These are phyloP conservation scores for Larix kaempferi DNA, from an alignment of 75 land plant genomes.

Conservation along the genomic window DNA sequence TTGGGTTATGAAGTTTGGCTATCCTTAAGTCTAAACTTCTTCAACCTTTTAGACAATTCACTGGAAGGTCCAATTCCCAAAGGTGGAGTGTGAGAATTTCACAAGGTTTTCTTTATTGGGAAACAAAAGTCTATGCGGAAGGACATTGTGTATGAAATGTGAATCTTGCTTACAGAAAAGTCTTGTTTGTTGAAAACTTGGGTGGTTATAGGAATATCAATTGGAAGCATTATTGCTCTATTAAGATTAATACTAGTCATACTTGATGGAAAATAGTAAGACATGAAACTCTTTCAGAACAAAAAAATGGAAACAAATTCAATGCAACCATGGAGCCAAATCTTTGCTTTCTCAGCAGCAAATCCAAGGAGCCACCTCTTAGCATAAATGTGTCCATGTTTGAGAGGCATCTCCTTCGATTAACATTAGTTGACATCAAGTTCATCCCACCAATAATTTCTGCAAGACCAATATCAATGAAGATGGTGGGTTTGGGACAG, in stretches of 20 bases:
- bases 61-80: constrained; percentile 45
- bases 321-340: constrained; percentile 16
- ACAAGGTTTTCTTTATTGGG: constrained; percentile 27
- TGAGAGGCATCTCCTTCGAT: constrained; percentile 47
- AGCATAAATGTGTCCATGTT: constrained; percentile 58
- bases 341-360: constrained; percentile 12
- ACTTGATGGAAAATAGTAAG: constrained; percentile 22
- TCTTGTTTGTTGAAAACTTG: constrained; percentile 15
- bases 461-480: constrained; percentile 67
- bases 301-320: constrained; percentile 27
- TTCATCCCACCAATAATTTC: constrained; percentile 66
- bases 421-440: constrained; percentile 50
- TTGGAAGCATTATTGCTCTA: constrained; percentile 24
- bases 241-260: constrained; percentile 11
- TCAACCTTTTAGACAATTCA: constrained; percentile 33
- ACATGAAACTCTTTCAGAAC: constrained; percentile 9
- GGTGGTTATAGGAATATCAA: constrained; percentile 24
- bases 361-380: constrained; percentile 29
- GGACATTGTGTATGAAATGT: constrained; percentile 20
- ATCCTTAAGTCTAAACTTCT: constrained; percentile 12
- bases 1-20: too few species aligned
- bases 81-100: constrained; percentile 34
- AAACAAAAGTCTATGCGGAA: constrained; percentile 7
- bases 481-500: constrained; percentile 74
- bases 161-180: neutral